Base-by-base conservation (phyloP, 108 stramenopile species). In the Fragilaria crotonensis region DNA sequence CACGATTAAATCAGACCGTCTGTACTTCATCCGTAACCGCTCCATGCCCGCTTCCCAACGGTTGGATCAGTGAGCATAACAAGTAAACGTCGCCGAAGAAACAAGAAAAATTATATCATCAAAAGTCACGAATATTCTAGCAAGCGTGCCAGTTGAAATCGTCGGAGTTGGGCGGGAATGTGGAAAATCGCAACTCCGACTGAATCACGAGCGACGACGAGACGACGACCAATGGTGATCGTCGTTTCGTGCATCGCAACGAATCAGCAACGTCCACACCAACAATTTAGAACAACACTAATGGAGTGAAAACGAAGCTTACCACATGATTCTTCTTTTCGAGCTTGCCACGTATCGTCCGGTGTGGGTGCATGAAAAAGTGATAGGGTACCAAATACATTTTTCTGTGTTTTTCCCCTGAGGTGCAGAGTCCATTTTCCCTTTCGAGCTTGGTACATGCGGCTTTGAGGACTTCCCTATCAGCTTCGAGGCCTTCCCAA, bases 301-400 rank as follows among this genome's bases (percentile, higher is more conserved):
- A 36, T 3, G n/a, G 2, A 2, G 23, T 18, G 33, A 23, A 2
- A 3, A 3, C 23, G n/a, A 2, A n/a, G 2, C 54, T 56, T 36
- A 56, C 54, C 54, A 56, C 20, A 22, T 20, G 30, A 56, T 56
- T 2, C 28, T 33, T 36, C 54, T 32, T 23, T 76, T 76, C 14
- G 75, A 54, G 22, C 23, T 33, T 14, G 48, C 30, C n/a, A 63
- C 26, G 17, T 36, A 41, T 28, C 53, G 52, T 4, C 52, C 62
- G 25, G 41, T 54, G 28, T 63, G 26, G 5, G 22, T 20, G 14
- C 52, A 53, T 11, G 11, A 41, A 55, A 36, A 45, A 14, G n/a
- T 21, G 3, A 63, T 53, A n/a, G 25, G 62, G 29, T 61, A 61
- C 48, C 31, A 41, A 7, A 11, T 41, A 41, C 36, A 41, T n/a